Evolutionary conservation across 345 rosid species (phyloP).

Genomic region (Nasturtium officinale): DNA sequence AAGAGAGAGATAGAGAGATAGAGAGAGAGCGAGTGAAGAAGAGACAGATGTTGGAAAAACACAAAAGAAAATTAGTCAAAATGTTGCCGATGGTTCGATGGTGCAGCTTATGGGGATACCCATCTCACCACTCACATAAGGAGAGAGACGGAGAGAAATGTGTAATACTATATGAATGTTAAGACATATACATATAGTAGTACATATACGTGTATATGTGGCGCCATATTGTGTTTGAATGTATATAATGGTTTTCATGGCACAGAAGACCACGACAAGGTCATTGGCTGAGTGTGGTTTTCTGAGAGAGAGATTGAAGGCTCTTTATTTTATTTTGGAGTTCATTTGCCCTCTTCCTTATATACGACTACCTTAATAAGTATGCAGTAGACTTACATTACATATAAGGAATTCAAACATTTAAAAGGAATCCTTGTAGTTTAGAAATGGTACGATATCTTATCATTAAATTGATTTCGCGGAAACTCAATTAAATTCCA

Average conservation of each 20-base stretch:
- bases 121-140: conserved; percentile 39
- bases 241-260: conserved; percentile 35
- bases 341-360: conserved; percentile 15
- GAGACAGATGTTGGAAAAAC: conserved; percentile 42
- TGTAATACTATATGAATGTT: conserved; percentile 19
- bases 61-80: conserved; percentile 39
- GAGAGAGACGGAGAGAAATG: conserved; percentile 33
- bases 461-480: neutral
- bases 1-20: too few species aligned
- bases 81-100: conserved; percentile 42
- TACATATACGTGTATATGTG: conserved; percentile 15
- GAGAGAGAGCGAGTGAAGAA: conserved; percentile 31
- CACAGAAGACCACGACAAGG: conserved; percentile 47
- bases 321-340: conserved; percentile 25
- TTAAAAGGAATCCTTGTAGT: neutral
- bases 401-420: neutral
- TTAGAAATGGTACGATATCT: neutral
- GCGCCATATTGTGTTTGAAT: conserved; percentile 43
- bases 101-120: conserved; percentile 40
- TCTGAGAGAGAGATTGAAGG: conserved; percentile 4
- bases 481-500: neutral
- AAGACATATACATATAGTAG: conserved; percentile 12
- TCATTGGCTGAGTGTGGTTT: conserved; percentile 26
- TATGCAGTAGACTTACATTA: too few species aligned
- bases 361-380: too few species aligned